Evolutionary conservation across 805 yeast genomes (phyloP).

Genomic region (Ogataea nakhonphanomensis): DNA sequence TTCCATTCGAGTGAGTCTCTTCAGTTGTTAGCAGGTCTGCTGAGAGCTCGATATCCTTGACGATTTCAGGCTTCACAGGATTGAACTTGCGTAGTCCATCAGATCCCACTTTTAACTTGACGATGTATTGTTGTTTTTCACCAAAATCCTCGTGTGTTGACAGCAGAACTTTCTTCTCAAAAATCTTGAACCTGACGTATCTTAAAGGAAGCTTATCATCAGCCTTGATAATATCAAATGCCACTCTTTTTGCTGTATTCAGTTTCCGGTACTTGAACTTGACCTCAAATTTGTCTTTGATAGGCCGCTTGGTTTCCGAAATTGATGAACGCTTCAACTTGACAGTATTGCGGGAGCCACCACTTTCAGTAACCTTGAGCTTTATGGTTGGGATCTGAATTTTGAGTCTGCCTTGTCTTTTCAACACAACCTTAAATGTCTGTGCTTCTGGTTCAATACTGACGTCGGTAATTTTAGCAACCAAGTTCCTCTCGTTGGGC

Average conservation of each 20-base stretch:
- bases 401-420: conserved; percentile 56
- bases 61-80: conserved; percentile 1
- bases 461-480: conserved; percentile 44
- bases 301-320: conserved; percentile 1
- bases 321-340: conserved; percentile 16
- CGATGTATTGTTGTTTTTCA: neutral
- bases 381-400: conserved; percentile 43
- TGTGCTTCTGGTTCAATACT: conserved; percentile 30
- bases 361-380: conserved; percentile 20
- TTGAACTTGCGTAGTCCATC: conserved; percentile 3
- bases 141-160: conserved; percentile 29
- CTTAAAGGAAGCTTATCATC: conserved; percentile 27
- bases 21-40: too few species aligned
- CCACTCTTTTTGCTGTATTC: conserved; percentile 16
- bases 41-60: neutral
- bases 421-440: conserved; percentile 46
- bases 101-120: conserved; percentile 12
- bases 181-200: conserved; percentile 34
- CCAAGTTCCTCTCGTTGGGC: conserved; percentile 67
- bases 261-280: conserved; percentile 16
- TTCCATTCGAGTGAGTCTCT: too few species aligned
- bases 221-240: conserved; percentile 20
- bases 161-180: conserved; percentile 22
- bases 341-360: conserved; percentile 8
- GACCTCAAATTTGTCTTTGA: conserved; percentile 14